Evolutionary conservation across 345 rosid genomes (phyloP).

Genomic region (Pistacia vera): DNA sequence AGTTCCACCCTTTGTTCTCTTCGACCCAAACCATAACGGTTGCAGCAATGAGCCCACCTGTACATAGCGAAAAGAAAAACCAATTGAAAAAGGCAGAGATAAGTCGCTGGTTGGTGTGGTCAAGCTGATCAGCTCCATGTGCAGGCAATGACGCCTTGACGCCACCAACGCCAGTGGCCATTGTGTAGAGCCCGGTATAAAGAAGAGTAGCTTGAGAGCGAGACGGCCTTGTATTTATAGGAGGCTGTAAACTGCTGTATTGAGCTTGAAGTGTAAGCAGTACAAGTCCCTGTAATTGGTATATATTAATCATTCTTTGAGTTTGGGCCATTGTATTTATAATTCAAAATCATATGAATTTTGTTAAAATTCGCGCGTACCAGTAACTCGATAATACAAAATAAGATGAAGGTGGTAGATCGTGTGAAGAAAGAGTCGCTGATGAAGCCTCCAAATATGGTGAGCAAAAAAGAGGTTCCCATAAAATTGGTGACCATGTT

Average conservation of each 20-base stretch:
- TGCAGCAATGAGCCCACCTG: slow-evolving; percentile 48
- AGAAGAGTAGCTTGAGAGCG: slow-evolving; percentile 40
- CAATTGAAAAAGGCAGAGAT: slow-evolving; percentile 62
- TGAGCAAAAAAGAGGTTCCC: slow-evolving; percentile 66
- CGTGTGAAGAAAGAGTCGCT: slow-evolving; percentile 58
- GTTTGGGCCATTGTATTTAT: no score
- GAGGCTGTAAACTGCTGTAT: slow-evolving; percentile 39
- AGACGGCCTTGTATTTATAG: slow-evolving; percentile 26
- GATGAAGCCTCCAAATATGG: slow-evolving; percentile 62
- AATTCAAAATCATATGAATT: background rate
- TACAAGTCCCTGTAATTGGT: slow-evolving; percentile 43
- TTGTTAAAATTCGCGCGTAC: slow-evolving; percentile 25
- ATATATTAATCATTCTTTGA: no score
- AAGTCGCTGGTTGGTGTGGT: slow-evolving; percentile 29
- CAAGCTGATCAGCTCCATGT: slow-evolving; percentile 71
- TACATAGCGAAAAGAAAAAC: slow-evolving; percentile 53
- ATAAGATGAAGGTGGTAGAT: slow-evolving; percentile 46
- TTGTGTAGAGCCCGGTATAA: slow-evolving; percentile 46
- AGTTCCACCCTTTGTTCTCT: slow-evolving; percentile 62
- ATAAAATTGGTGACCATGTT: slow-evolving; percentile 68
- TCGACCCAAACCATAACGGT: slow-evolving; percentile 68
- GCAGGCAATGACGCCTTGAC: slow-evolving; percentile 61
- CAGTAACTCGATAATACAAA: slow-evolving; percentile 42
- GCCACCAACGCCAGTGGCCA: slow-evolving; percentile 65
- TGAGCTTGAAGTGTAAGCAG: slow-evolving; percentile 59